Conservation (phyloP, 208 protist genomes). For the Naegleria gruberi region DNA sequence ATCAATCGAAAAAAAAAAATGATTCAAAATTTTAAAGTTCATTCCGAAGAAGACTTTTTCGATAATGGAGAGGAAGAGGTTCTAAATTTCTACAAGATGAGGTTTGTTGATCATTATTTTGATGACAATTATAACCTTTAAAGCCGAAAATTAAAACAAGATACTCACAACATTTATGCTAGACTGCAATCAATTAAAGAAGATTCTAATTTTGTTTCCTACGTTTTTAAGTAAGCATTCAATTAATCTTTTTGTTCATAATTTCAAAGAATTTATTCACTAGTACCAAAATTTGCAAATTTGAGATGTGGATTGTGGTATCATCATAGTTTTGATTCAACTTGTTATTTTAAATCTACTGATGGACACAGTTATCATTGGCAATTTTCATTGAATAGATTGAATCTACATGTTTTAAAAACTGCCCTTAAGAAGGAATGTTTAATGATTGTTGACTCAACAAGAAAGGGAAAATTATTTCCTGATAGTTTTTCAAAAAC, state of each 20-base stretch:
- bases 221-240: neutral
- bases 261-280: neutral
- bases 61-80: no score
- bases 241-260: no score
- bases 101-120: no score
- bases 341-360: constrained; percentile 55
- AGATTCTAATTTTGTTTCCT: neutral
- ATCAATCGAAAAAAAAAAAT: no score
- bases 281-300: constrained; percentile 43
- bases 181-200: neutral
- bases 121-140: no score
- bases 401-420: constrained; percentile 44
- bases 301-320: constrained; percentile 53
- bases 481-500: constrained; percentile 46
- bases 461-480: constrained; percentile 47
- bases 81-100: no score
- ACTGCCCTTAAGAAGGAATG: neutral
- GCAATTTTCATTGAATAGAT: constrained; percentile 36
- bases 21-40: no score
- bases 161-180: neutral
- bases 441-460: constrained; percentile 46
- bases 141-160: neutral
- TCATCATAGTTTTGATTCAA: constrained; percentile 25
- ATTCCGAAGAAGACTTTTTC: no score
- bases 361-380: constrained; percentile 57